Conservation (phyloP, 805 yeast genomes). For the Ogataea nonfermentans region DNA sequence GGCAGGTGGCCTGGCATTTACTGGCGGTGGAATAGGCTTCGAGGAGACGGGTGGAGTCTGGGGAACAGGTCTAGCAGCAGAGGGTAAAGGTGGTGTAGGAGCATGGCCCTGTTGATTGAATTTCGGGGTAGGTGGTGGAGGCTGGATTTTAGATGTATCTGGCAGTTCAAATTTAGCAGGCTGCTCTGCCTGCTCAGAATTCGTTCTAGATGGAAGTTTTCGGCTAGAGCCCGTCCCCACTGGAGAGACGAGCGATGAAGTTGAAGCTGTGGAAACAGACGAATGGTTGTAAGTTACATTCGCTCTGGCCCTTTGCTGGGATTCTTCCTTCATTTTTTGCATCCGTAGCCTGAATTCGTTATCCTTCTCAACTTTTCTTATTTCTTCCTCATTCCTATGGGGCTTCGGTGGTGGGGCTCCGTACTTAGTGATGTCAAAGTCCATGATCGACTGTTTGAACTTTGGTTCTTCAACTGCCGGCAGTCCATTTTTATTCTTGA, state of each 20-base stretch:
- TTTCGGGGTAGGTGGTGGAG: constrained; percentile 29
- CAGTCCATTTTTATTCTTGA: constrained; percentile 3
- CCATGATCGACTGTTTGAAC: constrained; percentile 31
- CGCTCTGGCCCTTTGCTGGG: constrained; percentile 27
- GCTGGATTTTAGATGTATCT: constrained; percentile 29
- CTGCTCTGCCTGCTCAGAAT: constrained; percentile 10
- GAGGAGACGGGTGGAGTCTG: constrained; percentile 12
- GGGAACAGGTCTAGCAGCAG: constrained; percentile 2
- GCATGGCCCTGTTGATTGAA: constrained; percentile 3
- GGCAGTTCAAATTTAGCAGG: constrained; percentile 25
- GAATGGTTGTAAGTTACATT: constrained; percentile 8
- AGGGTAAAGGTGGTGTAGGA: constrained; percentile 6
- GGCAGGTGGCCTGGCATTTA: constrained; percentile 10
- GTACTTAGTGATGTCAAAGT: constrained; percentile 37
- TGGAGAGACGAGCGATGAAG: constrained; percentile 11
- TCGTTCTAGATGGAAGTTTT: constrained; percentile 14
- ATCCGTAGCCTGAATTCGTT: constrained; percentile 26
- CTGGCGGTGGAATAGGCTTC: constrained; percentile 25
- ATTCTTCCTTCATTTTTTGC: constrained; percentile 29
- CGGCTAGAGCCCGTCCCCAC: constrained; percentile 11
- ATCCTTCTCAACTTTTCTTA: constrained; percentile 22
- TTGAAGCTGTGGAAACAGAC: constrained; percentile 2
- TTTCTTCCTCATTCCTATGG: constrained; percentile 26
- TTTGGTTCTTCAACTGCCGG: constrained; percentile 26
- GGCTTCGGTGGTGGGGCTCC: constrained; percentile 51